Evolutionary conservation across 2,329 filamentous ascomycete genomes (phyloP), one percentile per base, ranked within the genome.

Genomic region (Alternaria ethzedia): DNA sequence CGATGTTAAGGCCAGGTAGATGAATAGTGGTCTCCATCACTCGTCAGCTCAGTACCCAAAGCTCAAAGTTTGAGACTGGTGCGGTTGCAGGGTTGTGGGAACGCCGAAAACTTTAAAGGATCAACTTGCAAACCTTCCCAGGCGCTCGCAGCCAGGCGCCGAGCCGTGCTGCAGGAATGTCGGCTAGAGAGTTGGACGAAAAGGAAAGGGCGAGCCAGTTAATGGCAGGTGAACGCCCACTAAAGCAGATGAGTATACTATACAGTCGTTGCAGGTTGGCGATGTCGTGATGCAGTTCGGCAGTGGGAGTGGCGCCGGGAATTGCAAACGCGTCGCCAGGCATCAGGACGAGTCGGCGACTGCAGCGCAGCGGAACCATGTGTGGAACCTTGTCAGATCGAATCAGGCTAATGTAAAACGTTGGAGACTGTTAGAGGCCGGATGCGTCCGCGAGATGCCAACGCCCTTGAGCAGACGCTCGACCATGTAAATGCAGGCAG

Each of bases 101-200:
- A 70, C 69, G 74, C 69, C 72, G 66, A 77, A 78, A 78, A 79
- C 75, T 77, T 75, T 77, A 75, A 77, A 77, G 73, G 63, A 44
- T 59, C 61, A 64, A 59, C 68, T 69, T 67, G 63, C 63, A 74
- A 75, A 75, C 75, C 71, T 75, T 77, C 70, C 63, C 66, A 64
- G 63, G 68, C 63, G 63, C 65, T 66, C 66, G 64, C 64, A 63
- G 65, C 61, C 65, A 67, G 63, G 64, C 69, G 63, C 69, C 72
- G 69, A 74, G 67, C 71, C 72, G 73, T 67, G 66, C 66, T 66
- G 66, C 30, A 57, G 58, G 63, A 61, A 70, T 68, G 36, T 52
- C 51, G 60, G 59, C 68, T 67, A 64, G 45, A 54, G 59, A 63
- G 25, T 65, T 64, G 61, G 50, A 43, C 61, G 61, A 36, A 23